Evolutionary conservation across 257 asterid genomes (phyloP).

Genomic region (Fraxinus pennsylvanica): DNA sequence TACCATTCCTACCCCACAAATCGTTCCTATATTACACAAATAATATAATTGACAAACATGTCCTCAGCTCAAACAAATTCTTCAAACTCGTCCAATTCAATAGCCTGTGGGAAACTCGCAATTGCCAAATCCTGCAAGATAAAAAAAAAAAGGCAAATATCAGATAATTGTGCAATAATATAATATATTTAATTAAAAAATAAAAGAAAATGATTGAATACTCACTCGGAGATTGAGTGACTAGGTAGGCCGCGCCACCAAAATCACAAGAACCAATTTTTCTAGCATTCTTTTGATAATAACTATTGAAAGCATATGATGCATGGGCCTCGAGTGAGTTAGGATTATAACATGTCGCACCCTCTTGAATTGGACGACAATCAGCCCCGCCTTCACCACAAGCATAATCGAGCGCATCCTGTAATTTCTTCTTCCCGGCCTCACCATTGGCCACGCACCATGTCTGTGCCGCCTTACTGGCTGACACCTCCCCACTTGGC

Average conservation of each 20-base stretch:
- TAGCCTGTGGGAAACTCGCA: conserved; percentile 57
- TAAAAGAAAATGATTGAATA: conserved; percentile 5
- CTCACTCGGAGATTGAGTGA: conserved; percentile 78
- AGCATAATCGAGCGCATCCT: conserved; percentile 67
- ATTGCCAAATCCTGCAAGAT: conserved; percentile 50
- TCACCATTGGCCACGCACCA: conserved; percentile 86
- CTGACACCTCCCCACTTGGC: not conserved
- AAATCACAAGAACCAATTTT: conserved; percentile 67
- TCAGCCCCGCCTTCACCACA: conserved; percentile 86
- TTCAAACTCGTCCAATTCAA: conserved; percentile 9
- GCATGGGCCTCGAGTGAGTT: conserved; percentile 72
- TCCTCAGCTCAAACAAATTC: conserved; percentile 1
- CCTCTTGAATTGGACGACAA: conserved; percentile 75
- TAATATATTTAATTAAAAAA: not conserved
- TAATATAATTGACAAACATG: not conserved
- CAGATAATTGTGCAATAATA: not conserved
- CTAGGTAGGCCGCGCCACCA: conserved; percentile 72
- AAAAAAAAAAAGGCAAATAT: not conserved
- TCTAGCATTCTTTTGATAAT: conserved; percentile 73
- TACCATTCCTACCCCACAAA: not conserved
- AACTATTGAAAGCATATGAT: conserved; percentile 85
- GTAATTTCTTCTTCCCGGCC: conserved; percentile 47
- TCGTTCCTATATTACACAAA: not conserved
- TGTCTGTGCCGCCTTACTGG: conserved; percentile 40
- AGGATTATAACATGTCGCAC: conserved; percentile 71